Evolutionary conservation across 805 yeast genomes (phyloP).

Genomic region (Millerozyma acaciae): DNA sequence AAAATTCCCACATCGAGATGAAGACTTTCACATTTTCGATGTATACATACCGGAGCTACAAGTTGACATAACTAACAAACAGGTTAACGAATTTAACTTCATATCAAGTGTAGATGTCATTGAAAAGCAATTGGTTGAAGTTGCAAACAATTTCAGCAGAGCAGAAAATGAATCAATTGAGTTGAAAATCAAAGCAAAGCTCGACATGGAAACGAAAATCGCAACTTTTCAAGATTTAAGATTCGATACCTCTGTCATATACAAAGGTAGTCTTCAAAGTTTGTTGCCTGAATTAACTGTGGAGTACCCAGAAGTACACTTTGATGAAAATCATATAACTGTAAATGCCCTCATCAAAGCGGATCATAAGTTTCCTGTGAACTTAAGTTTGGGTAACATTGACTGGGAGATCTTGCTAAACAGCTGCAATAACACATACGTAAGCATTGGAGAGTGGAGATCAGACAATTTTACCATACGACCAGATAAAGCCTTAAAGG

Average conservation of each 20-base stretch:
- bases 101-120: constrained; percentile 14
- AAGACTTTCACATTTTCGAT: constrained; percentile 22
- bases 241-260: too few species aligned
- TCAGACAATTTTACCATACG: constrained; percentile 11
- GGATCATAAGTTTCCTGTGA: constrained; percentile 14
- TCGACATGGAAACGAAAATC: constrained; percentile 13
- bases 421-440: constrained; percentile 20
- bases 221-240: too few species aligned
- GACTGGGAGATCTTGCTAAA: constrained; percentile 26
- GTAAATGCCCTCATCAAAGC: constrained; percentile 9
- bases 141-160: constrained; percentile 21
- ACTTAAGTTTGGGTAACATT: constrained; percentile 15
- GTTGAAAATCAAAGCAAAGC: constrained; percentile 12
- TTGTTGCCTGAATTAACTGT: constrained; percentile 10
- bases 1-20: too few species aligned
- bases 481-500: constrained; percentile 12
- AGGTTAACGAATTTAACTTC: constrained; percentile 21
- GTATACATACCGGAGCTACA: constrained; percentile 22
- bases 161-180: constrained; percentile 15
- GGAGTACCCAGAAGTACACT: constrained; percentile 10
- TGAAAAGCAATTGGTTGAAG: constrained; percentile 12
- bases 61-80: constrained; percentile 16
- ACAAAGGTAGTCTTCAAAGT: constrained; percentile 7
- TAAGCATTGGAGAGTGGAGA: constrained; percentile 22
- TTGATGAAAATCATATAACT: constrained; percentile 7